phyloP scores from a whole-genome alignment of 2,329 filamentous ascomycete genomes.

The Grosmannia penicillata region DNA sequence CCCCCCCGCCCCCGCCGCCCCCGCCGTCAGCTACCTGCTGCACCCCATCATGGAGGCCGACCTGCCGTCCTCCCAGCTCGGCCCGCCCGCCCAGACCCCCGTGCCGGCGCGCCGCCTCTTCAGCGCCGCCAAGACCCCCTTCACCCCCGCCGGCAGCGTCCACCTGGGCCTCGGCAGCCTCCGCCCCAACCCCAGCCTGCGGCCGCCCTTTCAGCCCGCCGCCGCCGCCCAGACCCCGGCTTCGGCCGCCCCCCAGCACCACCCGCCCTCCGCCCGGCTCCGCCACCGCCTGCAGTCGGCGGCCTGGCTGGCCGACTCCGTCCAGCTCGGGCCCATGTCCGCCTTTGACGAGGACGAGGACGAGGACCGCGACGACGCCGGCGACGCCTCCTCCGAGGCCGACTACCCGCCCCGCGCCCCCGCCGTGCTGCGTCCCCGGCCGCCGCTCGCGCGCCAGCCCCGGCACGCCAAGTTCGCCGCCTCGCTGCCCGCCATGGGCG shows the following conservation, averaged over 20 bases:
- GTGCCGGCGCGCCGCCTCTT: no score
- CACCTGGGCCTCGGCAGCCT: no score
- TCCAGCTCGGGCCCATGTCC: conserved; percentile 13
- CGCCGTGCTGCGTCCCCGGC: no score
- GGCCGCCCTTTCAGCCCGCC: neutral
- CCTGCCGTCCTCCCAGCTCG: neutral
- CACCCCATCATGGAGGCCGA: conserved; percentile 5
- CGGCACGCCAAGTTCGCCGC: no score
- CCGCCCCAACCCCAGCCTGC: no score
- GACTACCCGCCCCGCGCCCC: no score
- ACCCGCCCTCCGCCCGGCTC: neutral
- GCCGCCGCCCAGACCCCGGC: neutral
- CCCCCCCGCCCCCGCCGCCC: neutral
- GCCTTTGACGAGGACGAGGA: conserved; percentile 12
- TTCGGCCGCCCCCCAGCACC: neutral
- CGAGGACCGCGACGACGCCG: neutral
- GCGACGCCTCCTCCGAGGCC: conserved; percentile 2
- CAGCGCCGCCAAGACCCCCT: no score
- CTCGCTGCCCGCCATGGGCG: no score
- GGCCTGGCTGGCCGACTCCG: conserved; percentile 10
- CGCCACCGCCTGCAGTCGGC: conserved; percentile 10
- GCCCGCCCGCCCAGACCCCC: no score
- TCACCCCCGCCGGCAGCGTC: no score
- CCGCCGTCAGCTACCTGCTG: conserved; percentile 1
- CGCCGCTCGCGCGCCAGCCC: no score